A percentile compares a stretch with the other conserved stretches of the same genome.
phyloP scores from a whole-genome alignment of 371 early-diverging fungal genomes.

The Mucor saturninus region DNA sequence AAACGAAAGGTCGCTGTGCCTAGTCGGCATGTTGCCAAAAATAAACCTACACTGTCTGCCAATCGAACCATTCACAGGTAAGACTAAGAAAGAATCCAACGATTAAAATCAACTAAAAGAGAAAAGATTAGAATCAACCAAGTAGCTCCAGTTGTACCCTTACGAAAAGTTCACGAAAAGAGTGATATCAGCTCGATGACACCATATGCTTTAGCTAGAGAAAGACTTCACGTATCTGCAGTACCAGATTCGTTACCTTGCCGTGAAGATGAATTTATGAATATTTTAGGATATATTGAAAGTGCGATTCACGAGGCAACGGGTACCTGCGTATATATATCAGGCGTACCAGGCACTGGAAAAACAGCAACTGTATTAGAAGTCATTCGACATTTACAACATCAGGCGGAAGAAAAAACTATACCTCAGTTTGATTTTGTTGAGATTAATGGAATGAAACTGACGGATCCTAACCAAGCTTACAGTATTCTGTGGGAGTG shows the following conservation, averaged over 20 bases:
- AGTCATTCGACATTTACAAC: constrained; percentile 79
- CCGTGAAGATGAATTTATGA: constrained; percentile 87
- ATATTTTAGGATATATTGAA: constrained; percentile 73
- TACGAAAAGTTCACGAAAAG: constrained; percentile 17
- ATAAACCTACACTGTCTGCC: constrained; percentile 1
- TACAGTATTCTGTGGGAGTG: constrained; percentile 86
- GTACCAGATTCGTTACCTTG: constrained; percentile 91
- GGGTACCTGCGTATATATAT: constrained; percentile 90
- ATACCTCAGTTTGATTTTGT: constrained; percentile 81
- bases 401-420: constrained; percentile 68
- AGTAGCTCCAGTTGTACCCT: constrained; percentile 15
- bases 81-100: not conserved
- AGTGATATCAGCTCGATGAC: constrained; percentile 22
- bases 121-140: constrained; percentile 22
- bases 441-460: constrained; percentile 96
- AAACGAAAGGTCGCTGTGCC: not conserved
- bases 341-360: constrained; percentile 98
- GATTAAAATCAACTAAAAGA: not conserved
- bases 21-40: not conserved
- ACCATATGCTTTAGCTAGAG: constrained; percentile 71
- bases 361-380: constrained; percentile 96
- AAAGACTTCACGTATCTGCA: constrained; percentile 85
- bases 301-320: constrained; percentile 76
- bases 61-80: constrained; percentile 1
- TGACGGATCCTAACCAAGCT: constrained; percentile 90